A percentile compares a stretch with the other conserved stretches of the same genome.
Evolutionary conservation across 805 yeast species (phyloP).

Genomic region (Citeromyces matritensis): DNA sequence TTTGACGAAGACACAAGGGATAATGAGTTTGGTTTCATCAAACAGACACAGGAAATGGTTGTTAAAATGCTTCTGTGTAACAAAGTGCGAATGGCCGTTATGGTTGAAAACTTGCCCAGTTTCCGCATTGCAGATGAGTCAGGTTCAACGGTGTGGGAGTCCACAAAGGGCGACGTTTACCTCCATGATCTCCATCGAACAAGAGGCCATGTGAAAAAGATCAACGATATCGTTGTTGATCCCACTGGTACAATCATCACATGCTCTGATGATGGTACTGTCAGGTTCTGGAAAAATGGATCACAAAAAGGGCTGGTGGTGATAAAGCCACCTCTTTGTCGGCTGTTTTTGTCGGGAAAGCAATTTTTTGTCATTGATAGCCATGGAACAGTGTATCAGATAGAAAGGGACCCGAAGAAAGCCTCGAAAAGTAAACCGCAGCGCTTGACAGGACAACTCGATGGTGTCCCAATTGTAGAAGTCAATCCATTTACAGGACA

Average conservation of each 20-base stretch:
- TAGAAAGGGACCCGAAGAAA: not conserved
- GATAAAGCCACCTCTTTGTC: slow-evolving; percentile 4
- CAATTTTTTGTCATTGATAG: slow-evolving; percentile 4
- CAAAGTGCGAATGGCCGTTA: slow-evolving; percentile 1
- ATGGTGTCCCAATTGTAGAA: slow-evolving; percentile 2
- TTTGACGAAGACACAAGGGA: slow-evolving; percentile 2
- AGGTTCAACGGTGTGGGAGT: slow-evolving; percentile 6
- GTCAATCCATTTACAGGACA: not conserved
- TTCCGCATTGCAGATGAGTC: slow-evolving; percentile 6
- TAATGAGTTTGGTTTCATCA: slow-evolving; percentile 5
- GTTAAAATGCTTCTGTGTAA: slow-evolving; percentile 1
- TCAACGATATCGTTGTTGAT: slow-evolving; percentile 7
- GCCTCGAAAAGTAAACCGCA: slow-evolving; percentile 3
- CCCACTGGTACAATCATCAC: slow-evolving; percentile 3
- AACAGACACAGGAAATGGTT: slow-evolving; percentile 2
- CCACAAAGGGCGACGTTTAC: slow-evolving; percentile 10
- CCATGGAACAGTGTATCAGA: slow-evolving; percentile 1
- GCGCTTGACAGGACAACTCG: slow-evolving; percentile 2
- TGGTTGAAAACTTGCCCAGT: slow-evolving; percentile 5
- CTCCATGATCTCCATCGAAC: slow-evolving; percentile 12
- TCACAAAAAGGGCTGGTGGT: slow-evolving; percentile 5
- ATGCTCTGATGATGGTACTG: slow-evolving; percentile 10
- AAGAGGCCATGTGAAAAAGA: slow-evolving; percentile 10
- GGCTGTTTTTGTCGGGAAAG: slow-evolving; percentile 4
- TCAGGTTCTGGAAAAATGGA: slow-evolving; percentile 10